These are phyloP conservation scores for Phaeodactylum tricornutum DNA, from an alignment of 108 stramenopile genomes.

Conservation along the genomic window DNA sequence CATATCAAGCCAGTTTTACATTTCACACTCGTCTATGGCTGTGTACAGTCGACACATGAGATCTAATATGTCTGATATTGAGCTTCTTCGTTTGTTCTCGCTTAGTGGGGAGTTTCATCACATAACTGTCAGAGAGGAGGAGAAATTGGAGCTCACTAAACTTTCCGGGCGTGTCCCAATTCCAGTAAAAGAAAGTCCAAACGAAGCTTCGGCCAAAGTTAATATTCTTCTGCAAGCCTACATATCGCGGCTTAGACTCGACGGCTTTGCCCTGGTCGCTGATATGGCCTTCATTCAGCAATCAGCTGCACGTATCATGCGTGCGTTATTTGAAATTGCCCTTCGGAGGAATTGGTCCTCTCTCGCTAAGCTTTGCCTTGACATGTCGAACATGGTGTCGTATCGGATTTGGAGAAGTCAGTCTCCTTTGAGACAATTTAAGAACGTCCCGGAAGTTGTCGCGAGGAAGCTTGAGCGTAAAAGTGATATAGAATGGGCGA, in stretches of 20 bases:
- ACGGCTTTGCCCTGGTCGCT: slow-evolving; percentile 96
- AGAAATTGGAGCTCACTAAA: slow-evolving; percentile 93
- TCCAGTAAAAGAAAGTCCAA: slow-evolving; percentile 94
- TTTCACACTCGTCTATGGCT: slow-evolving; percentile 94
- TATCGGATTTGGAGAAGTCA: slow-evolving; percentile 92
- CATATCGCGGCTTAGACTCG: slow-evolving; percentile 93
- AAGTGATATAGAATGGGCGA: slow-evolving; percentile 92
- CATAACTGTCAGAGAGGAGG: slow-evolving; percentile 95
- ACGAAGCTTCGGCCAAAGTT: slow-evolving; percentile 91
- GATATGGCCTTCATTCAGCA: slow-evolving; percentile 99
- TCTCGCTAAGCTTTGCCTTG: slow-evolving; percentile 81
- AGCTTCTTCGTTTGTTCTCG: slow-evolving; percentile 92
- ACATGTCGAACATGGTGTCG: slow-evolving; percentile 94
- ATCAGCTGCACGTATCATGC: slow-evolving; percentile 93
- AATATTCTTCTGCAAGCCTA: slow-evolving; percentile 98
- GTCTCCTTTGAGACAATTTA: slow-evolving; percentile 94
- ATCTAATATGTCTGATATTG: slow-evolving; percentile 97
- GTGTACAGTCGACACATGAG: slow-evolving; percentile 91
- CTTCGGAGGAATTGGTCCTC: slow-evolving; percentile 91
- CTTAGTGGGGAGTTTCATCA: slow-evolving; percentile 95
- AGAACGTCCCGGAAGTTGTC: slow-evolving; percentile 86
- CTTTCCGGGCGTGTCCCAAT: slow-evolving; percentile 95
- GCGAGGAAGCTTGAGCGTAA: slow-evolving; percentile 92
- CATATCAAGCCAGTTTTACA: slow-evolving; percentile 97
- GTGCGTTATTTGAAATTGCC: slow-evolving; percentile 95